Base-by-base conservation (phyloP, 2,329 filamentous ascomycete species). In the Nigrospora osmanthi region DNA sequence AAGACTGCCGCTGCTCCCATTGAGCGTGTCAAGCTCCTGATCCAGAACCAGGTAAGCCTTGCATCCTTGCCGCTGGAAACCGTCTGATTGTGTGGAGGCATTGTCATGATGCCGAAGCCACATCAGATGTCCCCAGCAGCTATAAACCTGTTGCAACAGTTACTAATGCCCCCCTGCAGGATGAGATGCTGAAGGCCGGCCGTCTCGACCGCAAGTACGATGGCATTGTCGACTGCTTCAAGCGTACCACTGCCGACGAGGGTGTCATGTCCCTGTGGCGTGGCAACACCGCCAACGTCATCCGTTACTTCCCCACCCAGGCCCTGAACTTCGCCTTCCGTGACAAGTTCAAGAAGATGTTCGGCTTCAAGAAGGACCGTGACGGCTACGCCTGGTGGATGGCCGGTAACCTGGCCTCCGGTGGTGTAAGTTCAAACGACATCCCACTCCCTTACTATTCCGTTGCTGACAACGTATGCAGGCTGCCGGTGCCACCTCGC, bases 201-300 rank as follows among this genome's bases (percentile, higher is more conserved):
- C 93, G 93, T 89, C 91, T 98, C 58, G 89, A 94, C 82, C 85
- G 85, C 76, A 94, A 91, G 76, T 98, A 96, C 83, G 75, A 76
- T 64, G 93, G 93, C 72, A 97, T 98, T 70, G 66, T 54, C 51
- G 93, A 98, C 72, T 97, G 93, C 82, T 98, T 98, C 86, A 78
- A 76, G 65, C 88, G 93, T 71, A 97, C 93, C 69, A 81, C 80
- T 56, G 83, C 83, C 65, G 79, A 87, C 57, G 93, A 98, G 82
- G 93, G 93, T 87, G 75, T 93, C 64, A 84, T 93, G 73, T 84
- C 91, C 57, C 82, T 98, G 65, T 98, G 93, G 93, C 85, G 93
- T 84, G 93, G 93, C 77, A 98, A 98, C 89, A 98, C 93, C 71
- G 93, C 93, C 89, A 98, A 98, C 86, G 93, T 98, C 75, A 95